Base-by-base conservation (phyloP, 768 basidiomycete species). In the Tremella mesenterica region DNA sequence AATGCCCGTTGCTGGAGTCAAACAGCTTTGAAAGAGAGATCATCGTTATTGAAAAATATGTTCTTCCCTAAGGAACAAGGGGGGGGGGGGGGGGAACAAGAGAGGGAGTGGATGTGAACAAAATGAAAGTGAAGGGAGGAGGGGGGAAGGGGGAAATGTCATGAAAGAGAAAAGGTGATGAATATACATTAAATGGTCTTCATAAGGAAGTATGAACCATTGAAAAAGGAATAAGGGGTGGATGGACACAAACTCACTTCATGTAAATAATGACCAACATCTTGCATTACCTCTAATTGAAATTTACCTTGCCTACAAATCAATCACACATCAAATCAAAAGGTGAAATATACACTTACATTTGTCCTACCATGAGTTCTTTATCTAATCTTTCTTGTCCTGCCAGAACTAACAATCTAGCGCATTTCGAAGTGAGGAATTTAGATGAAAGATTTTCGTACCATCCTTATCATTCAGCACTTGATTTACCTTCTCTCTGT, bases 291-390 rank as follows among this genome's bases (percentile, higher is more conserved):
- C 21, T 80, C 84, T 71, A 96, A 79, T 74, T 96, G 93, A 74
- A 96, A 99, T 71, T 95, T 96, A 28, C 82, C 80, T 70, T 69
- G 72, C 72, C 72, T 73, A 45, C 12, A 16, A 20, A 1, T 45
- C 48, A 50, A 39, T 20, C 20, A n/a, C 26, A 31, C 18, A 4
- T 8, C 21, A 7, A n/a, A 25, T 26, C 26, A 10, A 13, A 14
- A 23, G 14, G 28, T 27, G 12, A n/a, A 44, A n/a, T 28, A 2
- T 31, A 8, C 2, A 65, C 88, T 70, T 85, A 88, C 89, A 93
- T 92, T 68, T 92, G 89, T 0, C 86, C 95, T 46, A 97, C 90
- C 85, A 93, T 95, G 43, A 99, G 79, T 60, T 88, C 83, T 61
- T 82, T 85, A 66, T 99, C 95, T 3, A 97, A 80, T 16, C 91